Conservation (phyloP, 2,329 filamentous ascomycete species). For the Metarhizium robertsii region DNA sequence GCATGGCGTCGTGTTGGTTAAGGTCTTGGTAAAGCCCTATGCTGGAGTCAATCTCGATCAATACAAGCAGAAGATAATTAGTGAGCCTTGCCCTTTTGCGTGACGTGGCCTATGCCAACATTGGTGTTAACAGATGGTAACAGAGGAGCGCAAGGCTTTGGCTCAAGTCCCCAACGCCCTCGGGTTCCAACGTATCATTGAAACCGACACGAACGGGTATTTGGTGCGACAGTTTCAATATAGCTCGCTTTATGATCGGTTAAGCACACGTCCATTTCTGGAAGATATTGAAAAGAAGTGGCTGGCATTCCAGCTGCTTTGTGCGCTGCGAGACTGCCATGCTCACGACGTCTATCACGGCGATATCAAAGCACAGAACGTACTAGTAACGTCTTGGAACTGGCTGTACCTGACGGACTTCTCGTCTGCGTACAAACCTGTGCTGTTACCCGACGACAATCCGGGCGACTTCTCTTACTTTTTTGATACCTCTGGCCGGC, state of each 20-base stretch:
- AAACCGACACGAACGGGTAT: constrained; percentile 86
- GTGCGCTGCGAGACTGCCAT: constrained; percentile 86
- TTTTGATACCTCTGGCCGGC: constrained; percentile 83
- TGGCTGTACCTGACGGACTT: constrained; percentile 99
- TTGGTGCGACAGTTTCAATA: constrained; percentile 92
- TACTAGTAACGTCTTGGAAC: constrained; percentile 97
- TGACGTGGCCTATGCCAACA: background rate
- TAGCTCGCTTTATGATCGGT: constrained; percentile 91
- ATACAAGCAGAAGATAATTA: constrained; percentile 67
- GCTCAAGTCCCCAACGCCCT: constrained; percentile 84
- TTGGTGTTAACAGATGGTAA: background rate
- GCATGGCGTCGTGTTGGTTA: constrained; percentile 86
- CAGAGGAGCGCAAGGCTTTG: constrained; percentile 71
- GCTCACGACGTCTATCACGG: constrained; percentile 84
- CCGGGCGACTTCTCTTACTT: constrained; percentile 97
- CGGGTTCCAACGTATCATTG: constrained; percentile 80
- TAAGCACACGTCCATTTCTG: constrained; percentile 91
- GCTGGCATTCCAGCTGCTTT: constrained; percentile 92
- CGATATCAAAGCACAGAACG: constrained; percentile 97
- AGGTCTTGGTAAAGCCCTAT: constrained; percentile 90
- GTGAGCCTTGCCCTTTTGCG: constrained; percentile 35
- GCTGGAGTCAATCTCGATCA: constrained; percentile 68
- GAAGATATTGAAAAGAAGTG: constrained; percentile 99
- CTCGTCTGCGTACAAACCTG: constrained; percentile 89
- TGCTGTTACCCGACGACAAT: constrained; percentile 89